These are phyloP conservation scores for Metschnikowia hibisci DNA, from an alignment of 805 yeast species.

Conservation along the genomic window DNA sequence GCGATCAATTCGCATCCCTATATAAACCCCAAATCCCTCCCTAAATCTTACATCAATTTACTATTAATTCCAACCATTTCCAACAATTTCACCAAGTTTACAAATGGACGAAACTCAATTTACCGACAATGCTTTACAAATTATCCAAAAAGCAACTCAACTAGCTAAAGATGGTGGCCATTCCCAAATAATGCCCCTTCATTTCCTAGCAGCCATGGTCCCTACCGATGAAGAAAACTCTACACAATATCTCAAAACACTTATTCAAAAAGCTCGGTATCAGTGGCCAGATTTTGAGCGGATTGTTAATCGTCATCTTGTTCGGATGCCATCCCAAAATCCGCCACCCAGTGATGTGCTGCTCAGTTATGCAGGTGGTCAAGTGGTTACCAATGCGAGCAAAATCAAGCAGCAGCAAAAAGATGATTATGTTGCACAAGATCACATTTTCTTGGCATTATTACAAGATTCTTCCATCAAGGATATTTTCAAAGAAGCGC, in stretches of 20 bases:
- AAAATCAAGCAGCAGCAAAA: constrained; percentile 84
- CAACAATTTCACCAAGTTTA: background rate
- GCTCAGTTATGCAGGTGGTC: constrained; percentile 73
- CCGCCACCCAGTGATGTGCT: constrained; percentile 85
- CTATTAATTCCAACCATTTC: no score
- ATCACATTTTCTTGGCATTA: constrained; percentile 82
- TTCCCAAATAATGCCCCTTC: constrained; percentile 82
- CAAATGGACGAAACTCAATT: constrained; percentile 67
- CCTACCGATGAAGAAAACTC: constrained; percentile 51
- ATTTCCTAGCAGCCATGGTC: constrained; percentile 87
- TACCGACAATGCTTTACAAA: constrained; percentile 87
- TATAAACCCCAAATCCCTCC: constrained; percentile 1
- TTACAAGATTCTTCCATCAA: constrained; percentile 74
- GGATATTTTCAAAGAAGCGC: constrained; percentile 65
- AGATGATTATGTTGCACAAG: constrained; percentile 90
- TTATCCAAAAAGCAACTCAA: constrained; percentile 74
- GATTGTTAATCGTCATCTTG: constrained; percentile 73
- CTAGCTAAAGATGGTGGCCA: constrained; percentile 83
- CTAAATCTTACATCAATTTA: no score
- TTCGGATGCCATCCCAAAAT: constrained; percentile 77
- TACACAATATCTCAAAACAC: constrained; percentile 64
- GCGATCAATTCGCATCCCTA: background rate
- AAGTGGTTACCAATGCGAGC: constrained; percentile 67
- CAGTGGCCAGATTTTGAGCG: constrained; percentile 83
- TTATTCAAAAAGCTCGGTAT: constrained; percentile 80